phyloP scores from a whole-genome alignment of 805 yeast genomes.

The Brettanomyces anomalus region DNA sequence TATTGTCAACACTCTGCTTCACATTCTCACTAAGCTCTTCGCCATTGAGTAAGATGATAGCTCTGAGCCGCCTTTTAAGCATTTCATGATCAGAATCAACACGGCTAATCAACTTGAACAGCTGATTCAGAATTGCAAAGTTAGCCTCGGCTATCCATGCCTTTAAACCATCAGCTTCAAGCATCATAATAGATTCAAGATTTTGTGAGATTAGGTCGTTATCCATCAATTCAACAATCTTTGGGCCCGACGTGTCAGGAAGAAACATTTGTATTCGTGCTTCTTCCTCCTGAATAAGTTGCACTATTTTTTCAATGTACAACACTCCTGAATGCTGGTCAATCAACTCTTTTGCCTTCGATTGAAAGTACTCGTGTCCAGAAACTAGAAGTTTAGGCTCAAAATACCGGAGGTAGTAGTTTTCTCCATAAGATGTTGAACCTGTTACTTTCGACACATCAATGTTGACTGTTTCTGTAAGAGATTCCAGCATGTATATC shows the following conservation, averaged over 20 bases:
- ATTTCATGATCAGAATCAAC: slow-evolving; percentile 45
- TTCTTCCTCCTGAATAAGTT: slow-evolving; percentile 56
- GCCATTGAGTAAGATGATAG: slow-evolving; percentile 41
- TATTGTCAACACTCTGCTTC: slow-evolving; percentile 11
- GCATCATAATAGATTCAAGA: slow-evolving; percentile 43
- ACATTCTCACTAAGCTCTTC: slow-evolving; percentile 23
- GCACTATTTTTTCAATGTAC: slow-evolving; percentile 43
- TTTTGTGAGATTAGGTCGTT: slow-evolving; percentile 48
- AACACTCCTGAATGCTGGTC: slow-evolving; percentile 39
- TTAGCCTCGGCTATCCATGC: slow-evolving; percentile 45
- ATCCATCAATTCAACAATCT: slow-evolving; percentile 47
- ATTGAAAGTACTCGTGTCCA: slow-evolving; percentile 47
- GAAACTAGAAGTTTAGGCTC: slow-evolving; percentile 54
- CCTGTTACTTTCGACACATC: slow-evolving; percentile 6
- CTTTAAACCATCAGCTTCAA: slow-evolving; percentile 47
- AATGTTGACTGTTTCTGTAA: slow-evolving; percentile 30
- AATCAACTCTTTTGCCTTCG: slow-evolving; percentile 36
- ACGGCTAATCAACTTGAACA: slow-evolving; percentile 42
- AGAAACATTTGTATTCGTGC: slow-evolving; percentile 43
- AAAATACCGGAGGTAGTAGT: slow-evolving; percentile 52
- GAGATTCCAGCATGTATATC: slow-evolving; percentile 62
- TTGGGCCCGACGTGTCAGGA: slow-evolving; percentile 45
- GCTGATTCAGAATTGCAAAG: slow-evolving; percentile 32
- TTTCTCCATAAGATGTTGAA: slow-evolving; percentile 33
- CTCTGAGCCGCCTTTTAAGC: slow-evolving; percentile 38